These are phyloP conservation scores for Batkoa obscura DNA, from an alignment of 371 early-diverging fungal genomes.

Conservation along the genomic window DNA sequence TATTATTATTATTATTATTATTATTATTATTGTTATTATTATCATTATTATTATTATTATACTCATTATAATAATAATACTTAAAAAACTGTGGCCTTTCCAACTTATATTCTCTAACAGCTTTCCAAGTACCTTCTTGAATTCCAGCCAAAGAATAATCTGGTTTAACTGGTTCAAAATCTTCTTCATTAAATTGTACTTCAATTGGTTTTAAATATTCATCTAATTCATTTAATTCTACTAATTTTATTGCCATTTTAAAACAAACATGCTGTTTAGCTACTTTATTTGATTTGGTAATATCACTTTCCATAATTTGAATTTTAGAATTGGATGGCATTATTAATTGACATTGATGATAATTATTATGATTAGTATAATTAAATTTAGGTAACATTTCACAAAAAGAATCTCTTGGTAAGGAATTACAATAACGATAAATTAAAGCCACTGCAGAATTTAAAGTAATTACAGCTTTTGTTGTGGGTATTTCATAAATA, in stretches of 20 bases:
- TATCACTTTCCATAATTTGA: conserved; percentile 27
- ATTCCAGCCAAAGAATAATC: conserved; percentile 11
- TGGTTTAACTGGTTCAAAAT: conserved; percentile 6
- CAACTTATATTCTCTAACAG: conserved; percentile 6
- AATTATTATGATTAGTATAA: conserved; percentile 9
- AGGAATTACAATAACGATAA: conserved; percentile 34
- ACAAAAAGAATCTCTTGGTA: conserved; percentile 36
- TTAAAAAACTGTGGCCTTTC: conserved; percentile 10
- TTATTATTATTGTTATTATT: too few species aligned
- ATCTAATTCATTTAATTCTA: conserved; percentile 40
- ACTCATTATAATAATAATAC: too few species aligned
- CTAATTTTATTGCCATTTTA: conserved; percentile 42
- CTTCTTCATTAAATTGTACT: conserved; percentile 6
- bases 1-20: too few species aligned
- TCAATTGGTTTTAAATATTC: conserved; percentile 42
- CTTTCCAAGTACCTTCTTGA: conserved; percentile 8
- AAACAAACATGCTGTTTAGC: conserved; percentile 59
- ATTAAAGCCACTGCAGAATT: conserved; percentile 35
- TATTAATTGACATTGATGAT: conserved; percentile 25
- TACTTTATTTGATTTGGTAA: conserved; percentile 25
- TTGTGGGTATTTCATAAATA: conserved; percentile 16
- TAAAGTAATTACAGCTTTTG: conserved; percentile 41
- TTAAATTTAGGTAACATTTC: conserved; percentile 25
- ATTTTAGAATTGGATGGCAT: conserved; percentile 49
- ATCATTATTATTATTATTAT: too few species aligned